These are phyloP conservation scores for Trametes sanguinea DNA, from an alignment of 768 basidiomycete species.

Conservation along the genomic window DNA sequence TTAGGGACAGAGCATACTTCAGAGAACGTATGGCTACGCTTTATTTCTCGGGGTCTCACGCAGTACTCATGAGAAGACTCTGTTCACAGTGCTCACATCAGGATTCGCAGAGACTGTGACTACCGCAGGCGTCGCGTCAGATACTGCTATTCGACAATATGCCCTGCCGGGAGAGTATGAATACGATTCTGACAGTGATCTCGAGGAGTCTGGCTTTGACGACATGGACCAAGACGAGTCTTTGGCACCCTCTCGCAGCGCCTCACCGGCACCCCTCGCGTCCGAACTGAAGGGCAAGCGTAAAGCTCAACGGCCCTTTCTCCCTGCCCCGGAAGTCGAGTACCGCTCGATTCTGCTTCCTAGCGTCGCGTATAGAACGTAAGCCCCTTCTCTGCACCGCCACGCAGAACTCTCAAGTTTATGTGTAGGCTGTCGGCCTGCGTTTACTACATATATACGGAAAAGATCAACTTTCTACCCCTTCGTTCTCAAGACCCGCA, in stretches of 20 bases:
- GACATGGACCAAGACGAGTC: slow-evolving; percentile 13
- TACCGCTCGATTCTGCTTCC: slow-evolving; percentile 13
- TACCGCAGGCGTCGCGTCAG: neutral
- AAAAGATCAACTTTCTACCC: slow-evolving; percentile 34
- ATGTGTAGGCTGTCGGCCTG: slow-evolving; percentile 39
- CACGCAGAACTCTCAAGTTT: neutral
- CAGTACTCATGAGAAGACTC: too few species aligned
- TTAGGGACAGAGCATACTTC: neutral
- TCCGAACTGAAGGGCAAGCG: neutral
- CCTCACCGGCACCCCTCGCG: neutral
- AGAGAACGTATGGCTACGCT: neutral
- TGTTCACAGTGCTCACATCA: slow-evolving; percentile 12
- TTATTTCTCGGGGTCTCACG: too few species aligned
- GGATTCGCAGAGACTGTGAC: slow-evolving; percentile 16
- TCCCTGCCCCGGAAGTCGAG: neutral
- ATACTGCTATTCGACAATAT: neutral
- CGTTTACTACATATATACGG: slow-evolving; percentile 42
- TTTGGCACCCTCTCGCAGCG: neutral
- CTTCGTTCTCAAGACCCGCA: slow-evolving; percentile 28
- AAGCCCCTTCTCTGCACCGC: neutral
- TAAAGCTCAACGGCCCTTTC: neutral
- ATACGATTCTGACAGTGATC: slow-evolving; percentile 27
- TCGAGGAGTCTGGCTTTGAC: slow-evolving; percentile 12
- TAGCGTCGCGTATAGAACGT: slow-evolving; percentile 26
- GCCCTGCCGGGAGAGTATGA: slow-evolving; percentile 22